Percentiles rank a stretch among this genome's conserved stretches.
These are phyloP conservation scores for Calonectria naviculata DNA, from an alignment of 2,329 filamentous ascomycete species.

Conservation along the genomic window DNA sequence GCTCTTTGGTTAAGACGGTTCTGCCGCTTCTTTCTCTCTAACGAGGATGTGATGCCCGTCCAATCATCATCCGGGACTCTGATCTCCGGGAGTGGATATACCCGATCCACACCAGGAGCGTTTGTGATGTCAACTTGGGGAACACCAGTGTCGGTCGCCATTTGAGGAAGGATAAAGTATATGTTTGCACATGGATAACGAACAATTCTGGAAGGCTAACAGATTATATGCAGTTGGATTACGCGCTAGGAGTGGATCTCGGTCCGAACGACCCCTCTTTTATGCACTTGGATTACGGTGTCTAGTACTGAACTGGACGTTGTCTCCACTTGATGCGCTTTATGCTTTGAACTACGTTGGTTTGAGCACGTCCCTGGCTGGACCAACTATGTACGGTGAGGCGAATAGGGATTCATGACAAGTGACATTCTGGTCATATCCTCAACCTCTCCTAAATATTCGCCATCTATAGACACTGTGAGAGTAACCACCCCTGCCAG, in stretches of 20 bases:
- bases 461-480: too few relatives aligned
- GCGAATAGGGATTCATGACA: neutral
- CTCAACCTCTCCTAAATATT: too few relatives aligned
- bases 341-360: neutral
- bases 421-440: neutral
- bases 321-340: neutral
- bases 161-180: neutral
- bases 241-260: neutral
- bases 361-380: too few relatives aligned
- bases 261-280: neutral
- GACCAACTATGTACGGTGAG: too few relatives aligned
- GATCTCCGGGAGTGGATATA: neutral
- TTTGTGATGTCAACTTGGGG: neutral
- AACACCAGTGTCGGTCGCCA: neutral
- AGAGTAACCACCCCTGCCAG: neutral
- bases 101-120: too few relatives aligned
- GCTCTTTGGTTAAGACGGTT: conserved; percentile 22
- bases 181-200: neutral
- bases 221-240: conserved; percentile 3
- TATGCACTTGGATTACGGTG: neutral
- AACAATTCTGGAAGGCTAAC: neutral
- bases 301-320: neutral
- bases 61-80: conserved; percentile 5
- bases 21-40: conserved; percentile 15
- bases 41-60: conserved; percentile 5